Evolutionary conservation across 257 asterid species (phyloP).

Genomic region (Solanum lycopersicoides): DNA sequence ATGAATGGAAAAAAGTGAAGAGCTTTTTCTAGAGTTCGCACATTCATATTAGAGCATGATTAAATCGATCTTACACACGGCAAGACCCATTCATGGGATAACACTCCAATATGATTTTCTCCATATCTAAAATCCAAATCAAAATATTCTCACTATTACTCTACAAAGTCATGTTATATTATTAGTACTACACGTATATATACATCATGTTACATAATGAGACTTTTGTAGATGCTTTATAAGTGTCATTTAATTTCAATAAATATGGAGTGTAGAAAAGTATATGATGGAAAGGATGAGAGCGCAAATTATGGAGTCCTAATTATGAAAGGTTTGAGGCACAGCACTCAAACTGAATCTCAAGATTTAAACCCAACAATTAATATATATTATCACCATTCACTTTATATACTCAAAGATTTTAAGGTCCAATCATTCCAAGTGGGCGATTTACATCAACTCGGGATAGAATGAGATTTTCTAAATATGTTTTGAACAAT

Average conservation of each 20-base stretch:
- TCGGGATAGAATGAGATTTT: neutral
- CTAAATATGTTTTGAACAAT: too few relatives aligned
- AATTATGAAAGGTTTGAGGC: neutral
- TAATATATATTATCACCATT: neutral
- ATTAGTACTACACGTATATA: neutral
- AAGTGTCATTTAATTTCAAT: neutral
- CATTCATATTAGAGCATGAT: too few relatives aligned
- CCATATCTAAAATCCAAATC: accelerated
- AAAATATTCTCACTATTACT: accelerated
- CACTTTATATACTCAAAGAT: neutral
- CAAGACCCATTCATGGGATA: too few relatives aligned
- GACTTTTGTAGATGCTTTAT: neutral
- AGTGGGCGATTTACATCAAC: too few relatives aligned
- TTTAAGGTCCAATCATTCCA: neutral
- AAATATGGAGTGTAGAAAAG: neutral
- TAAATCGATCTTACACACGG: too few relatives aligned
- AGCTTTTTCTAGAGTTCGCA: neutral
- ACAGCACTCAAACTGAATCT: neutral
- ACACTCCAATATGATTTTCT: too few relatives aligned
- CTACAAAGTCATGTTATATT: neutral
- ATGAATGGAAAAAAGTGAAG: neutral
- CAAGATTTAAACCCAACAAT: neutral
- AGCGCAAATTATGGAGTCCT: neutral
- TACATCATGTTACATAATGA: neutral
- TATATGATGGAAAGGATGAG: neutral